Base-by-base conservation (phyloP, 768 basidiomycete species). In the Sporobolomyces pararoseus region DNA sequence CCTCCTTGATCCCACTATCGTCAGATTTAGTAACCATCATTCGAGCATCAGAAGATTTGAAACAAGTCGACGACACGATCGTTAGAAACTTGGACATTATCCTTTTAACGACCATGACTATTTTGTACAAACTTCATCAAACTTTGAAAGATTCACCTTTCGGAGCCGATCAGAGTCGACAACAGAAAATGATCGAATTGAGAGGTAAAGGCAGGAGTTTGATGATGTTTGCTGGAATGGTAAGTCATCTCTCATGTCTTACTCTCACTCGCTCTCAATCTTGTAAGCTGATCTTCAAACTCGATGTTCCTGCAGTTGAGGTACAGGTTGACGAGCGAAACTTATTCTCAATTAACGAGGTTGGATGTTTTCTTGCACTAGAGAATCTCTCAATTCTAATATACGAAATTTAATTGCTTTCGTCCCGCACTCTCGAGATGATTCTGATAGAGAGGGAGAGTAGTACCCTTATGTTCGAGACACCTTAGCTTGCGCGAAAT, bases 21-120 rank as follows among this genome's bases (percentile, higher is more conserved):
- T 54, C 66, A 2, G 94, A 97, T 72, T 85, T 93, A 19, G 85
- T 86, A 13, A 88, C 88, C 78, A 91, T 91, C 76, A 91, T 89
- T 39, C 85, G 88, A 47, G 84, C 87, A 51, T 90, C 91, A 21
- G 91, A 95, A 77, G 89, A 92, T 75, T 94, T 97, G 81, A 88
- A 88, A 77, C 86, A 91, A 23, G 88, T 95, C 65, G 90, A 95
- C 74, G 81, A 82, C 52, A 84, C 89, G 3, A 81, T 96, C 76
- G 90, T 93, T 76, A 86, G 89, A 73, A 97, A 95, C 81, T 80
- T 98, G 78, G 91, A 91, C 76, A 85, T 86, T 3, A 89, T 96
- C 78, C 84, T 98, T 57, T 85, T 89, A 39, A 84, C 92, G 46
- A 89, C 91, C 27, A 99, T 98, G 96, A 91, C 93, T 77, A 86